Base-by-base conservation (phyloP, 352 stramenopile species). In the Globisporangium rhizosaccharum region DNA sequence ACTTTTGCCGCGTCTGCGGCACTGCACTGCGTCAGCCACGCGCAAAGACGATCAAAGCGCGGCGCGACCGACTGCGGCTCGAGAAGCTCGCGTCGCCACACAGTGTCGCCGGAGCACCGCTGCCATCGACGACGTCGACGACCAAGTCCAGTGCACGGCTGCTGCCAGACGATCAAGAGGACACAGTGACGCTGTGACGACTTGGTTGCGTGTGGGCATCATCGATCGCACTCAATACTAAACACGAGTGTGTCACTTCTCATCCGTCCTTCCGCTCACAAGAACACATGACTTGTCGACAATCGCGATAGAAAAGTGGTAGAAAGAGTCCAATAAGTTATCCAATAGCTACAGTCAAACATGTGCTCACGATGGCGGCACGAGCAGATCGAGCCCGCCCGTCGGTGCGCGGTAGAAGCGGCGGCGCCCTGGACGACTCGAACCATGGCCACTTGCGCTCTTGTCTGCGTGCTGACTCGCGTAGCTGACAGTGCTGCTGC, bases 101-200 rank as follows among this genome's bases (percentile, higher is more conserved):
- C 72, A 68, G 66, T 25, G 39, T 75, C 20, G 60, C 65, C 0
- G 36, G 20, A 5, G 59, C 63, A 0, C 26, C 18, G 14, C 62
- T 79, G 30, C 64, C 79, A 10, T 87, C 77, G 15, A 84, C 80
- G 25, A 82, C 76, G 5, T 90, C 80, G 4, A 84, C 80, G 0
- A 80, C 67, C 18, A 82, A 81, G 46, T 90, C 80, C 6, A 85
- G 71, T n/a, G 56, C 67, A 11, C 68, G 61, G 9, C 48, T 90
- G 56, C 67, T 90, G 1, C 56, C 64, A 14, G 71, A 71, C 53
- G 56, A 67, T 28, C 2, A 20, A 52, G 53, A 65, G 10, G 48
- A 66, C 25, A 57, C 33, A 5, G 67, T 73, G 44, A 10, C 17
- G 17, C n/a, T 49, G 44, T 49, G 44, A 49, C 41, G 18, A n/a